Conservation (phyloP, 129 eudicot species). For the Centella asiatica region DNA sequence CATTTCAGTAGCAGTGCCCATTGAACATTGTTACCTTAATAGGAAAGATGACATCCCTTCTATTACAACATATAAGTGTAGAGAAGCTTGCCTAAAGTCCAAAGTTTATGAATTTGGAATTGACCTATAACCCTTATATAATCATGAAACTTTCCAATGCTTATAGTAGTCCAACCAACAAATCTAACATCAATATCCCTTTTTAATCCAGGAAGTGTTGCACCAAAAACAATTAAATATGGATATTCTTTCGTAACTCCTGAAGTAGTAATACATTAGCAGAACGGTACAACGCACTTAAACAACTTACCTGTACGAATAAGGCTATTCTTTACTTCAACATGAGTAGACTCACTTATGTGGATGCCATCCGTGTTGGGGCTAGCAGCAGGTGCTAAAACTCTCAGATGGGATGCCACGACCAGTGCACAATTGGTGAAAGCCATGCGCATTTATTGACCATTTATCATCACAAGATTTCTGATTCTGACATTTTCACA, state of each 20-base stretch:
- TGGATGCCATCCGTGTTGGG: slow-evolving; percentile 86
- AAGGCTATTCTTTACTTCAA: slow-evolving; percentile 37
- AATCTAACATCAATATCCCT: not conserved
- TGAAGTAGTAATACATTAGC: not conserved
- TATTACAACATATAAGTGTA: too few species aligned
- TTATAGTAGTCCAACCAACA: not conserved
- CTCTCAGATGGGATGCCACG: slow-evolving; percentile 33
- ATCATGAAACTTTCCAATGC: not conserved
- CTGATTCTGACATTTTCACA: slow-evolving; percentile 60
- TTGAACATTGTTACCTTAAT: too few species aligned
- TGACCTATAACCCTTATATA: not conserved
- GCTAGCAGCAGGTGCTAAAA: slow-evolving; percentile 58
- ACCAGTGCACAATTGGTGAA: slow-evolving; percentile 51
- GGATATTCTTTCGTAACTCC: too few species aligned
- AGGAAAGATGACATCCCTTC: too few species aligned
- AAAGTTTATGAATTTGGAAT: too few species aligned
- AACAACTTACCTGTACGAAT: slow-evolving; percentile 54
- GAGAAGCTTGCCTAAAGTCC: too few species aligned
- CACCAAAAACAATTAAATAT: too few species aligned
- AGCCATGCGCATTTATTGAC: slow-evolving; percentile 76
- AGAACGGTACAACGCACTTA: not conserved
- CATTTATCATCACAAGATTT: slow-evolving; percentile 43
- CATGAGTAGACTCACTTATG: slow-evolving; percentile 59
- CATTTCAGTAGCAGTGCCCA: too few species aligned
- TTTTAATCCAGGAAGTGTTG: not conserved